Evolutionary conservation across 1,284 basidiomycete species (phyloP).

Genomic region (Leccinum angustisporum): DNA sequence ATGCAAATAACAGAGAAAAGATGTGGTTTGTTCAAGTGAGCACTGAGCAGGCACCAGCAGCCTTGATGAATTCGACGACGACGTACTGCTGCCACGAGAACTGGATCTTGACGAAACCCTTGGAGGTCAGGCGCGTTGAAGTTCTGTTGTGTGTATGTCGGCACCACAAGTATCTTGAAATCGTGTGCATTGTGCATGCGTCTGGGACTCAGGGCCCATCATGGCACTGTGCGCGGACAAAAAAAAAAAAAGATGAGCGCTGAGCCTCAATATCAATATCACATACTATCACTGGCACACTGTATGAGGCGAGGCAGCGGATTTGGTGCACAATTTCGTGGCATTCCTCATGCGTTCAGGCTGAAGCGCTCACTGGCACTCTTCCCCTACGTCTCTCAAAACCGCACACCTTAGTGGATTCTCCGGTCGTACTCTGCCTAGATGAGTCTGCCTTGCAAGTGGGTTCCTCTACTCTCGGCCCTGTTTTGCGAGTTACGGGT

Average conservation of each 20-base stretch:
- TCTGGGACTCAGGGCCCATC: too few relatives aligned
- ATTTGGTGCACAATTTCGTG: background rate
- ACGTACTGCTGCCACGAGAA: slow-evolving; percentile 90
- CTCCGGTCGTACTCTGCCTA: background rate
- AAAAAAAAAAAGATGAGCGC: too few relatives aligned
- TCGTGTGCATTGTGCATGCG: background rate
- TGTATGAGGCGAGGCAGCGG: background rate
- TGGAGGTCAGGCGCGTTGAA: slow-evolving; percentile 96
- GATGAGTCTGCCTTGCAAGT: background rate
- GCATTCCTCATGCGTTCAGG: background rate
- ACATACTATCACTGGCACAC: too few relatives aligned
- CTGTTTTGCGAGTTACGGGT: background rate
- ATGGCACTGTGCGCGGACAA: too few relatives aligned
- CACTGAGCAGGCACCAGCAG: too few relatives aligned
- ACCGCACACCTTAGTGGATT: background rate
- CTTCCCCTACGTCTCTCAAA: background rate
- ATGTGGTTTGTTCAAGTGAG: slow-evolving; percentile 1
- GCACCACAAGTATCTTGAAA: background rate
- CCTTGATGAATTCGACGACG: slow-evolving; percentile 27
- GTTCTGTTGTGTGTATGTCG: slow-evolving; percentile 37
- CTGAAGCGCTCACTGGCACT: background rate
- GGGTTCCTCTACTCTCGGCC: background rate
- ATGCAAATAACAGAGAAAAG: background rate
- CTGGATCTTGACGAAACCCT: slow-evolving; percentile 96
- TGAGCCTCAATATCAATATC: too few relatives aligned